Evolutionary conservation across 2,329 filamentous ascomycete species (phyloP).

Genomic region (Talaromyces sp.): DNA sequence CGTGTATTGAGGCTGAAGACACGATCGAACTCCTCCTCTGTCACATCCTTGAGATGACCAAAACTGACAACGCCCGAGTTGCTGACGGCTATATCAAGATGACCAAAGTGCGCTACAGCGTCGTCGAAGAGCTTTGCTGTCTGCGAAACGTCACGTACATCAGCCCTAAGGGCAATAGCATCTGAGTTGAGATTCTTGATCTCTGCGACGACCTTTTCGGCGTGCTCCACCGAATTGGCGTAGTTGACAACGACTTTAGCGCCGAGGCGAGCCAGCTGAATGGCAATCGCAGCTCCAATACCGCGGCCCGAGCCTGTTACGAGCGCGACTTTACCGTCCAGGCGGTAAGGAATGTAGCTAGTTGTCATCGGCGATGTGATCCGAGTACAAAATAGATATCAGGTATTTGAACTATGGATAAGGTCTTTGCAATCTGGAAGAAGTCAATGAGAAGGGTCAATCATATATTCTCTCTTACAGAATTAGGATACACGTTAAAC

Average conservation of each 20-base stretch:
- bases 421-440: too few species aligned
- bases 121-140: conserved; percentile 23
- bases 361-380: neutral
- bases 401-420: too few species aligned
- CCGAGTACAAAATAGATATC: too few species aligned
- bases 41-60: conserved; percentile 65
- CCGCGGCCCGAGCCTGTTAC: conserved; percentile 31
- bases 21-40: conserved; percentile 67
- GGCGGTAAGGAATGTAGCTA: conserved; percentile 7
- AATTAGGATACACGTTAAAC: too few species aligned
- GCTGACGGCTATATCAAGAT: conserved; percentile 27
- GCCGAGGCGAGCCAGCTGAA: conserved; percentile 29
- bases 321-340: conserved; percentile 42
- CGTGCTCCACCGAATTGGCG: conserved; percentile 58
- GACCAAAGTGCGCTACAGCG: conserved; percentile 26
- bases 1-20: conserved; percentile 67
- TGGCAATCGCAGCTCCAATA: conserved; percentile 30
- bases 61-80: conserved; percentile 60
- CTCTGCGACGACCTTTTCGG: conserved; percentile 47
- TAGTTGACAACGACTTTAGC: conserved; percentile 33
- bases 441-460: too few species aligned
- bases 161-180: conserved; percentile 50
- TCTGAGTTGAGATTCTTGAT: conserved; percentile 20
- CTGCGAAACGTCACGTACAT: conserved; percentile 37
- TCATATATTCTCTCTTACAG: too few species aligned